A percentile compares a stretch with the other conserved stretches of the same genome.
These are phyloP conservation scores for Geotrichum candidum DNA, from an alignment of 1,139 yeast species.

Conservation along the genomic window DNA sequence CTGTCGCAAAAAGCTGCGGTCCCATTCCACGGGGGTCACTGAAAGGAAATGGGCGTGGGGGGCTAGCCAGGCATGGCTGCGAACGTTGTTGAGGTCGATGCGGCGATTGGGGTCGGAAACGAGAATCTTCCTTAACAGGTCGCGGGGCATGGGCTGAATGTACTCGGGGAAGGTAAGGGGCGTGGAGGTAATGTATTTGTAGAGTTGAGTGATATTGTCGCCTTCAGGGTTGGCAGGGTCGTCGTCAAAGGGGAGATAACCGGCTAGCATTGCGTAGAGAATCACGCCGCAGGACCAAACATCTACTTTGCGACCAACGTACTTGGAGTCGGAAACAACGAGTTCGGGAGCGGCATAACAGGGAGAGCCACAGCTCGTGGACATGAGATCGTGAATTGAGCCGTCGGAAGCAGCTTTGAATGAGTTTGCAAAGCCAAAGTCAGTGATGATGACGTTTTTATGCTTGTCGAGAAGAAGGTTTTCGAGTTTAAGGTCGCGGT, in stretches of 20 bases:
- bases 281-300: conserved; percentile 97
- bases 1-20: conserved; percentile 33
- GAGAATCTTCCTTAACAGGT: conserved; percentile 73
- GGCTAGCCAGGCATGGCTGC: conserved; percentile 81
- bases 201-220: conserved; percentile 82
- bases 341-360: conserved; percentile 98
- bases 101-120: conserved; percentile 84
- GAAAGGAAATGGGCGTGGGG: conserved; percentile 77
- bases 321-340: conserved; percentile 80
- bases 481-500: conserved; percentile 67
- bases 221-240: conserved; percentile 97
- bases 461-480: conserved; percentile 72
- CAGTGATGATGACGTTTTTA: conserved; percentile 71
- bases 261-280: conserved; percentile 93
- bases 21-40: conserved; percentile 89
- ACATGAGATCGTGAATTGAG: conserved; percentile 60
- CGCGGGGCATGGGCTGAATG: conserved; percentile 86
- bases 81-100: conserved; percentile 58
- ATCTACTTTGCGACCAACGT: conserved; percentile 91
- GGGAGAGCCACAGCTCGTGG: conserved; percentile 95
- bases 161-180: conserved; percentile 94
- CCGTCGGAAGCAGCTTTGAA: conserved; percentile 41
- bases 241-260: conserved; percentile 95
- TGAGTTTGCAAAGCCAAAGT: conserved; percentile 89
- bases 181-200: conserved; percentile 85